phyloP scores from a whole-genome alignment of 192 early-diverging fungal species.

The Allomyces macrogynus region DNA sequence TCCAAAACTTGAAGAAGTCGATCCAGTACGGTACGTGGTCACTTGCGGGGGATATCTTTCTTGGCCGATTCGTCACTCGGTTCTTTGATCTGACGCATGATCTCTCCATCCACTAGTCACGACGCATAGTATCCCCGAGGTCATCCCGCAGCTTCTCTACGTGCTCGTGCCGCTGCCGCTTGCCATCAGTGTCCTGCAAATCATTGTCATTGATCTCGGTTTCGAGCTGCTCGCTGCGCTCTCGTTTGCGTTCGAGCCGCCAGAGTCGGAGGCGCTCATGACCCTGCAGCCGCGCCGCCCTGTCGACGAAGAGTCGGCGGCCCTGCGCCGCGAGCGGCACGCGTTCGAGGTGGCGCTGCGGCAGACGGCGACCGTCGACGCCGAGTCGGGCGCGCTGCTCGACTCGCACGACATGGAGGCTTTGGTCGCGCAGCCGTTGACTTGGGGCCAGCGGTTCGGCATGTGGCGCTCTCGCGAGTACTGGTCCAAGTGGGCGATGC shows the following conservation, averaged over 20 bases:
- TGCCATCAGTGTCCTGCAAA: slow-evolving; percentile 60
- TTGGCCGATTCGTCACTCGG: too few relatives aligned
- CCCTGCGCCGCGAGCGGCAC: slow-evolving; percentile 32
- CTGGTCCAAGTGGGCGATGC: slow-evolving; percentile 38
- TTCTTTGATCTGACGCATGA: too few relatives aligned
- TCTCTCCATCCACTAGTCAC: slow-evolving; percentile 21
- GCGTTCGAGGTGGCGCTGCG: slow-evolving; percentile 14
- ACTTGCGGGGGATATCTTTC: too few relatives aligned
- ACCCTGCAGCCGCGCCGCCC: slow-evolving; percentile 74
- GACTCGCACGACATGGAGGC: slow-evolving; percentile 12
- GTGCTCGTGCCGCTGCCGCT: slow-evolving; percentile 70
- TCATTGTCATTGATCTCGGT: slow-evolving; percentile 85
- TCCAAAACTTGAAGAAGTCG: slow-evolving; percentile 85
- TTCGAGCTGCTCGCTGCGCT: slow-evolving; percentile 77
- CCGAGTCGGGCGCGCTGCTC: slow-evolving; percentile 9
- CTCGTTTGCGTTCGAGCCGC: slow-evolving; percentile 76
- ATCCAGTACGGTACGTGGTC: slow-evolving; percentile 53
- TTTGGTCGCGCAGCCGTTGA: slow-evolving; percentile 11
- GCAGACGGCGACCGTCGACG: slow-evolving; percentile 11
- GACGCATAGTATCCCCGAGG: slow-evolving; percentile 73
- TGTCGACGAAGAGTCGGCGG: slow-evolving; percentile 53
- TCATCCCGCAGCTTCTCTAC: slow-evolving; percentile 66
- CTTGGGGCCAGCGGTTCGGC: slow-evolving; percentile 6
- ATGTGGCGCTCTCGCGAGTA: slow-evolving; percentile 17
- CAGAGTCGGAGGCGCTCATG: slow-evolving; percentile 70